Conservation (phyloP, 768 basidiomycete species). For the Cubamyces sp. region DNA sequence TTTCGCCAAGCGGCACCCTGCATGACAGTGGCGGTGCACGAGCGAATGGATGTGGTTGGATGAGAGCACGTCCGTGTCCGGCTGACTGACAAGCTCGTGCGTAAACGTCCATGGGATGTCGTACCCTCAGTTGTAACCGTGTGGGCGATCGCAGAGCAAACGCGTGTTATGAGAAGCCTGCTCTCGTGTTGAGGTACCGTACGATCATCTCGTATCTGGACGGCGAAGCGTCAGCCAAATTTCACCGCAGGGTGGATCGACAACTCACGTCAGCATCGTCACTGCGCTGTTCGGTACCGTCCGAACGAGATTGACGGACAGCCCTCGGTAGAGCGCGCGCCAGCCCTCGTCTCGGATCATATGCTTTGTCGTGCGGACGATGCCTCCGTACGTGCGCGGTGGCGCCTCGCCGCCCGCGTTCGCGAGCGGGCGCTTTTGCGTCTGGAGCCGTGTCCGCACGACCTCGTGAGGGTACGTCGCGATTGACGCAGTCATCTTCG, state of each 20-base stretch:
- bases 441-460: conserved; percentile 95
- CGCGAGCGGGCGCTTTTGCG: conserved; percentile 67
- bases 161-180: conserved; percentile 23
- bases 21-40: too few relatives aligned
- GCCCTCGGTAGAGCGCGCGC: conserved; percentile 87
- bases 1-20: too few relatives aligned
- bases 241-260: not conserved
- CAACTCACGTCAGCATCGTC: conserved; percentile 87
- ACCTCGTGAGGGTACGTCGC: conserved; percentile 99
- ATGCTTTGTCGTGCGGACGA: conserved; percentile 71
- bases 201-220: conserved; percentile 37
- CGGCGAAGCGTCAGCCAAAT: too few relatives aligned
- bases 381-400: conserved; percentile 59
- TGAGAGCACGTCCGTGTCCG: too few relatives aligned
- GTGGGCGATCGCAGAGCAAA: not conserved
- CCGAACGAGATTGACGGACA: conserved; percentile 91
- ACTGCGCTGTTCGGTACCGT: conserved; percentile 97
- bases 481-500: conserved; percentile 95
- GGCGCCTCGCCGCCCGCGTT: conserved; percentile 61
- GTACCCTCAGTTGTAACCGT: not conserved
- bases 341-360: conserved; percentile 86
- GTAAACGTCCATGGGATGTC: not conserved
- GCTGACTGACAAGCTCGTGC: too few relatives aligned
- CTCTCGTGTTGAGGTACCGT: conserved; percentile 30
- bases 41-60: too few relatives aligned